Base-by-base conservation (phyloP, 352 stramenopile genomes). In the Phytopythium boreale region DNA sequence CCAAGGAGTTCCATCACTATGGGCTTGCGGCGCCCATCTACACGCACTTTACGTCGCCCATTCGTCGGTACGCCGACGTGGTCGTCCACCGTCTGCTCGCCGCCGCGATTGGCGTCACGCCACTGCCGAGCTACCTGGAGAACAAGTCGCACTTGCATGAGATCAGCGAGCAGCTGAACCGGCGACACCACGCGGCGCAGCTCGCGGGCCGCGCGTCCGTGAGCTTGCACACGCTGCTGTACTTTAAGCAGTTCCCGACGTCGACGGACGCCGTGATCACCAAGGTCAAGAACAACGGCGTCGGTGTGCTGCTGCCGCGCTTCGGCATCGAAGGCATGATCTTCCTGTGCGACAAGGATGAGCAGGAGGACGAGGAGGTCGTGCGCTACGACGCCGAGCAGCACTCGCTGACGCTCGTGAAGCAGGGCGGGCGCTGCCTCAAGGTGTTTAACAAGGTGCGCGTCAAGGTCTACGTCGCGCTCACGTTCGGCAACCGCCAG, bases 1-100 rank as follows among this genome's bases (percentile, higher is more conserved):
- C 96, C 7, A 91, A 88, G 9, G 95, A 99, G 68, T 99, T 97
- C 86, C 93, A 98, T 64, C 98, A 99, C 79, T 99, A 99, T 72
- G 95, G 98, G 37, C 84, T 99, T 12, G 97, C 97, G 14, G 97
- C 97, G 11, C 94, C 96, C 7, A 98, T 99, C 29, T 99, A 99
- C 79, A 99, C 97, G 37, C 97, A 99, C 77, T 99, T 99, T 70
- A 99, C 98, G 34, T 98, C 94, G n/a, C 98, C 98, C 5, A 99
- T 99, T 76, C 88, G 94, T 59, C 88, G 95, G 5, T 93, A 99
- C 78, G 96, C 97, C 1, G 98, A 99, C 76, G 94, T 99, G 20
- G 95, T 99, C 50, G 97, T 99, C 24, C 98, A 99, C 76, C 94
- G 98, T 0, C 70, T 99, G 22, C 74, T 99, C 4, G 96, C 96